Evolutionary conservation across 805 yeast species (phyloP), one percentile per base, ranked within the genome.

Genomic region (Spencermartinsiella europaea): DNA sequence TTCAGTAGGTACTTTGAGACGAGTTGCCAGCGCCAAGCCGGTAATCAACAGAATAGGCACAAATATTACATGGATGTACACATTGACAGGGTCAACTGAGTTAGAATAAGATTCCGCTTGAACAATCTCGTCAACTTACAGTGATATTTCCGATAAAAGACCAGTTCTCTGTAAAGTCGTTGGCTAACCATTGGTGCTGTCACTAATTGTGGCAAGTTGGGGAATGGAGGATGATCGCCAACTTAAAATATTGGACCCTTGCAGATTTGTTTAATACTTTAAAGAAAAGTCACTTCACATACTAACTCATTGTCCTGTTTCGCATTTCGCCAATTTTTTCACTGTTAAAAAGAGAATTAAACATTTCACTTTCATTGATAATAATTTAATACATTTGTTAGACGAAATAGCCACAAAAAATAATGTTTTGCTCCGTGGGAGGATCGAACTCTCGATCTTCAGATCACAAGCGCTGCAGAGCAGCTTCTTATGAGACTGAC

Each of bases 1-100:
- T n/a, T 47, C 21, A 15, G 34, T 33, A 5, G 61, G 56, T 2
- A 56, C 45, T 2, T 63, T 54, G 4, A 66, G 38, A 15, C 64
- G 60, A 7, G 69, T 53, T 5, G 63, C 50, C 25, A 78, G 55
- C 10, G 76, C 68, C 37, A 80, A 60, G 1, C 81, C 64, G 2
- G 87, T 71, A 44, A 75, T 65, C 25, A 85, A 69, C 42, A 91
- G 89, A 17, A 79, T 64, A 1, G 98, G 98, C 27, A 91, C 89
- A 60, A 88, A 88, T 3, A 77, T 62, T 39, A 84, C 63, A 60
- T 91, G 99, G 52, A 91, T 85, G 7, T 70, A 53, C 4, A 90
- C 90, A 66, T 91, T 91, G 33, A 63, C 65, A 1, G 66, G 68
- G 54, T 79, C 63, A 56, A 69, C 60, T 74, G 21, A 28, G 42